Conservation (phyloP, 1,284 basidiomycete genomes). For the Fomitopsis palustris region DNA sequence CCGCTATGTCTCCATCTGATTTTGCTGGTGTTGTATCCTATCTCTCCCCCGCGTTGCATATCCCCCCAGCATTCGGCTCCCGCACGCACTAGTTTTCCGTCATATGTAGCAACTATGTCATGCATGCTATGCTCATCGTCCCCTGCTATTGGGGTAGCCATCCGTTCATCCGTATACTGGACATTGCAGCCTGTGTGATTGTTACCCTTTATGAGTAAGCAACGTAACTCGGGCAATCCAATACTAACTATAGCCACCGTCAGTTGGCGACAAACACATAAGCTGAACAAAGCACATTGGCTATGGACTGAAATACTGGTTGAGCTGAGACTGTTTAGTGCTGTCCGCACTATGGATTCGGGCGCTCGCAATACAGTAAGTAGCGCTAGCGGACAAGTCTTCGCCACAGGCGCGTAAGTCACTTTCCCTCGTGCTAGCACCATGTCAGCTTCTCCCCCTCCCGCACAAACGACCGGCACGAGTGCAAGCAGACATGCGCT, state of each 20-base stretch:
- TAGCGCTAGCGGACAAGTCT: background rate
- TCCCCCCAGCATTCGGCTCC: background rate
- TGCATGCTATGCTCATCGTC: background rate
- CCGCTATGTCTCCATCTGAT: background rate
- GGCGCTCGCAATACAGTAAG: too few relatives aligned
- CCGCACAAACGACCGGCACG: conserved; percentile 19
- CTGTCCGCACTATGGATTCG: too few relatives aligned
- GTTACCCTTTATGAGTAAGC: too few relatives aligned
- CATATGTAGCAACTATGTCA: background rate
- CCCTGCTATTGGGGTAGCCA: background rate
- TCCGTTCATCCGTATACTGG: background rate
- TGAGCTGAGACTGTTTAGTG: too few relatives aligned
- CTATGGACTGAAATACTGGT: too few relatives aligned
- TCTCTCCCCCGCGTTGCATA: background rate
- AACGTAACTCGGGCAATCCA: too few relatives aligned
- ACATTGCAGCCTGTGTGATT: too few relatives aligned
- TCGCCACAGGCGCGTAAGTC: background rate
- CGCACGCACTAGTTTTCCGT: background rate
- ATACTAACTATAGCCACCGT: too few relatives aligned
- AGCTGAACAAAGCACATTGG: too few relatives aligned
- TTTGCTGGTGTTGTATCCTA: background rate
- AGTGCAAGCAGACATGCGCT: conserved; percentile 57
- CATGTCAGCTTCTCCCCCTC: conserved; percentile 25
- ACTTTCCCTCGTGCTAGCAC: too few relatives aligned
- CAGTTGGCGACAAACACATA: too few relatives aligned